phyloP scores from a whole-genome alignment of 345 rosid species.

The Populus ilicifolia region DNA sequence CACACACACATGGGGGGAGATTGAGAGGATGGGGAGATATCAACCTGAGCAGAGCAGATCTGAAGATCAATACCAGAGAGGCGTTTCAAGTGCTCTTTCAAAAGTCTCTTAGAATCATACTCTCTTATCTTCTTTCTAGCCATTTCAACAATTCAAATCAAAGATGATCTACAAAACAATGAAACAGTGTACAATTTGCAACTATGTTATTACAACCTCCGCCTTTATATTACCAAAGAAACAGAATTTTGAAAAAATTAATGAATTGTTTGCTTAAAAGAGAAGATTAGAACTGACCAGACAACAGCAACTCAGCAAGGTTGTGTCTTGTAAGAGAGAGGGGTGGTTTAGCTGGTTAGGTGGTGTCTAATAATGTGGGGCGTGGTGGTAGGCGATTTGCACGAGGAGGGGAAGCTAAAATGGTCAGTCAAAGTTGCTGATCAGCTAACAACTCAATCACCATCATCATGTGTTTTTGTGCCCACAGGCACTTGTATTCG shows the following conservation, averaged over 20 bases:
- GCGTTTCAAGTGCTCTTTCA: conserved; percentile 71
- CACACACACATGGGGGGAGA: not conserved
- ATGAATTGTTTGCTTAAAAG: not conserved
- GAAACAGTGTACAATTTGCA: not conserved
- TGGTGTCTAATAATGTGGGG: not conserved
- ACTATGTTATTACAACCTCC: not conserved
- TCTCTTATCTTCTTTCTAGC: conserved; percentile 93
- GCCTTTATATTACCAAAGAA: not conserved
- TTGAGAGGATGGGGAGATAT: too few relatives aligned
- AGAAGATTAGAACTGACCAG: not conserved
- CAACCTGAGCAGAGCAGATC: conserved; percentile 77
- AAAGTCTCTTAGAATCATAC: conserved; percentile 74
- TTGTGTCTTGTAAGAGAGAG: not conserved
- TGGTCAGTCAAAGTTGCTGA: not conserved
- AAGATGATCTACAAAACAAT: not conserved
- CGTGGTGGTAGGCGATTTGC: not conserved
- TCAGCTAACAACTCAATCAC: not conserved
- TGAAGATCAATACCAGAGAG: conserved; percentile 52
- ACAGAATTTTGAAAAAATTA: not conserved
- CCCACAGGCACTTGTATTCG: not conserved
- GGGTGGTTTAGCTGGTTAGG: not conserved
- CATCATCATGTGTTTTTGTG: not conserved
- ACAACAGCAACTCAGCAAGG: not conserved
- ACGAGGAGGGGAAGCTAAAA: not conserved
- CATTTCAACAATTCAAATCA: conserved; percentile 29